Percentiles rank a stretch among this genome's conserved stretches.
Conservation (phyloP, 495 filamentous ascomycete genomes). For the Lentithecium fluviatile region DNA sequence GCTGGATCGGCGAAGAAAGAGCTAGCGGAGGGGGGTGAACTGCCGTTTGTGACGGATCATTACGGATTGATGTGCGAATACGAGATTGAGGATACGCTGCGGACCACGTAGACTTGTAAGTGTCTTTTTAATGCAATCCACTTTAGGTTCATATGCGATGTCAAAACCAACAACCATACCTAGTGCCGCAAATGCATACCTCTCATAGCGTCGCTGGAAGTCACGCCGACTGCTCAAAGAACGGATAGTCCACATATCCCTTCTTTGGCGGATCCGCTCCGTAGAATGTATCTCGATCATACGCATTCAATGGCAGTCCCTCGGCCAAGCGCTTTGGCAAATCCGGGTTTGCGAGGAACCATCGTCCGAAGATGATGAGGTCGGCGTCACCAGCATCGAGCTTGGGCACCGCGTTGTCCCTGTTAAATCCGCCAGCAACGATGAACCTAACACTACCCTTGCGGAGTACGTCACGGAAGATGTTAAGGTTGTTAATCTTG, state of each 20-base stretch:
- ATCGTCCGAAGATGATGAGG: constrained; percentile 34
- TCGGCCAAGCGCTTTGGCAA: constrained; percentile 31
- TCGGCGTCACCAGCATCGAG: constrained; percentile 28
- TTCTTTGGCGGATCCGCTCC: constrained; percentile 28
- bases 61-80: constrained; percentile 46
- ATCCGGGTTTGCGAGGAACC: constrained; percentile 37
- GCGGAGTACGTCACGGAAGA: constrained; percentile 25
- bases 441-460: constrained; percentile 31
- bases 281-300: constrained; percentile 36
- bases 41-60: constrained; percentile 53
- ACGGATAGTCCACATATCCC: constrained; percentile 35
- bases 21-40: constrained; percentile 38
- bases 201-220: neutral
- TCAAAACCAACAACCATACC: neutral
- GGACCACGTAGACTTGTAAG: neutral
- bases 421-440: constrained; percentile 33
- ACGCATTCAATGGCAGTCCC: constrained; percentile 25
- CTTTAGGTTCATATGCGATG: no score
- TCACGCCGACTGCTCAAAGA: constrained; percentile 18
- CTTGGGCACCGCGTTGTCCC: constrained; percentile 32
- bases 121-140: no score
- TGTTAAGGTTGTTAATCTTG: constrained; percentile 11
- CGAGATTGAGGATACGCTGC: constrained; percentile 1
- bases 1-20: constrained; percentile 27
- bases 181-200: constrained; percentile 10